Percentiles rank a stretch among this genome's conserved stretches.
Conservation (phyloP, 306 rosid genomes). For the Vachellia collinsii region DNA sequence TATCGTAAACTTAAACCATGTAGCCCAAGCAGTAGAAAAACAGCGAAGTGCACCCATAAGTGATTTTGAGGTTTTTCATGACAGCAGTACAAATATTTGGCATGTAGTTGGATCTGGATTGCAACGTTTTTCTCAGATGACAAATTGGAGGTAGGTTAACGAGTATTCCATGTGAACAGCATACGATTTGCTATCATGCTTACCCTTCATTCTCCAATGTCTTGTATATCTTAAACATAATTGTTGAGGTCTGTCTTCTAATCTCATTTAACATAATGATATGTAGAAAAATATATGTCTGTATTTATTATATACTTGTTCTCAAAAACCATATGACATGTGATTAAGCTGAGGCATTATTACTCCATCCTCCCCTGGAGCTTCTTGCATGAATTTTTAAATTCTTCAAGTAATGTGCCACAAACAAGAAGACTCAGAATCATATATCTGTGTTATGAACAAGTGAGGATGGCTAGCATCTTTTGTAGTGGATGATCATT, state of each 20-base stretch:
- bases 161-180: slow-evolving; percentile 24
- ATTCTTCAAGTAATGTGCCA: slow-evolving; percentile 17
- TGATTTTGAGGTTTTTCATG: slow-evolving; percentile 82
- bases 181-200: slow-evolving; percentile 1
- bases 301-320: slow-evolving; percentile 4
- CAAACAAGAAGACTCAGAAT: slow-evolving; percentile 3
- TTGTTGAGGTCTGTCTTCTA: slow-evolving; percentile 16
- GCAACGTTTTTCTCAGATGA: slow-evolving; percentile 96
- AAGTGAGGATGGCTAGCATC: background rate
- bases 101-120: slow-evolving; percentile 83
- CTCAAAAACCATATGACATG: slow-evolving; percentile 14
- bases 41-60: slow-evolving; percentile 74
- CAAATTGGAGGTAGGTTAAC: slow-evolving; percentile 84
- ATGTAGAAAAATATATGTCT: slow-evolving; percentile 9
- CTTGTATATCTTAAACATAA: slow-evolving; percentile 23
- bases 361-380: slow-evolving; percentile 8
- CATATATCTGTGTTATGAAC: background rate
- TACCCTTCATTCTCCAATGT: background rate
- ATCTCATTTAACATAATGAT: slow-evolving; percentile 31
- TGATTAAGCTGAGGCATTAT: slow-evolving; percentile 14
- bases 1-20: slow-evolving; percentile 59
- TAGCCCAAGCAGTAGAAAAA: slow-evolving; percentile 70
- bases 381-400: slow-evolving; percentile 33
- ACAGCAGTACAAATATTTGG: slow-evolving; percentile 65
- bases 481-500: background rate